phyloP scores from a whole-genome alignment of 345 rosid species.

The Arabis alpina region DNA sequence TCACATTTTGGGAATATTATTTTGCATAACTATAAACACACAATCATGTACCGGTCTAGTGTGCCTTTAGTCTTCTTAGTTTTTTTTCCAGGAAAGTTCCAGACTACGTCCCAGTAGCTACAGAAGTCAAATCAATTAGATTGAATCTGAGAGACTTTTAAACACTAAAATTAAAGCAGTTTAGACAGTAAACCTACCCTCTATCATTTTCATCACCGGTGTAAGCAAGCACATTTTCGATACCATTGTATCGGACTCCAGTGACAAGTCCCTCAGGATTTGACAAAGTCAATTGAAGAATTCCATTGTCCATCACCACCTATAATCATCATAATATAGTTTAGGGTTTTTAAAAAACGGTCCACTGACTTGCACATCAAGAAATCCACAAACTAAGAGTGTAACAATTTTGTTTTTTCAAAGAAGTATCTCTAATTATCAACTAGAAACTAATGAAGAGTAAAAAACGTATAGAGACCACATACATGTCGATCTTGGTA shows the following conservation, averaged over 20 bases:
- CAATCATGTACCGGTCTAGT: constrained; percentile 30
- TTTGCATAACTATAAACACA: not conserved
- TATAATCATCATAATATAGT: constrained; percentile 31
- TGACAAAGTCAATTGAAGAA: constrained; percentile 68
- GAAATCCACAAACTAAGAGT: not conserved
- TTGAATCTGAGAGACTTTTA: not conserved
- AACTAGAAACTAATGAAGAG: not conserved
- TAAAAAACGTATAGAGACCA: too few relatives aligned
- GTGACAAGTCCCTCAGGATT: constrained; percentile 80
- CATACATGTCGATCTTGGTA: constrained; percentile 41
- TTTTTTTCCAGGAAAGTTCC: constrained; percentile 44
- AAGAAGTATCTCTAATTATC: not conserved
- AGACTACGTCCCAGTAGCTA: constrained; percentile 47
- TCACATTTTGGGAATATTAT: not conserved
- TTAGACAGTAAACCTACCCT: constrained; percentile 54
- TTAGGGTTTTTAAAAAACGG: constrained; percentile 15
- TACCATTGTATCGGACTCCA: constrained; percentile 60
- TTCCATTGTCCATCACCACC: constrained; percentile 86
- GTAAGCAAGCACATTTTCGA: constrained; percentile 82
- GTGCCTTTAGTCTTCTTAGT: constrained; percentile 43
- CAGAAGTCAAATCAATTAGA: not conserved
- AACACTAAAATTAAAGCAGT: not conserved
- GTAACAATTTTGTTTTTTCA: not conserved
- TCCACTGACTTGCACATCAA: constrained; percentile 29
- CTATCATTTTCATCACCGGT: constrained; percentile 63